A percentile compares a stretch with the other conserved stretches of the same genome.
phyloP scores from a whole-genome alignment of 1,284 basidiomycete genomes.

The Puccinia novopanici region DNA sequence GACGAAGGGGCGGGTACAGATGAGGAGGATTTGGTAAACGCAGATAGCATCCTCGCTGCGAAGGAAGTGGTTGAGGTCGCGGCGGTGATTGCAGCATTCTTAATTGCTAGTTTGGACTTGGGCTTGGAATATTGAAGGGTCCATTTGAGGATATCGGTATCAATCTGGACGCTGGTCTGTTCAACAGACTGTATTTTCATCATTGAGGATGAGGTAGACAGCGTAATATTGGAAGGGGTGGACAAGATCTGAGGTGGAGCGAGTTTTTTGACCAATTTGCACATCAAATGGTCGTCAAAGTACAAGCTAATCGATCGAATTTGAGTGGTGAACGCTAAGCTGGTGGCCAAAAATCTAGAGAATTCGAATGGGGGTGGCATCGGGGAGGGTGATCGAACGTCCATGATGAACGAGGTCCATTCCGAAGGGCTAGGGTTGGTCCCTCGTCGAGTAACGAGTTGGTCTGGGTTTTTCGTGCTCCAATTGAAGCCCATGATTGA shows the following conservation, averaged over 20 bases:
- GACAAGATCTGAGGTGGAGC: conserved; percentile 66
- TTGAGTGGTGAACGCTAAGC: conserved; percentile 88
- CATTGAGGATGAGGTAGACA: conserved; percentile 62
- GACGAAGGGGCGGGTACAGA: conserved; percentile 55
- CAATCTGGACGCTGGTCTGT: conserved; percentile 56
- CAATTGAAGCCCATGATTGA: conserved; percentile 84
- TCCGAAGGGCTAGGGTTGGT: conserved; percentile 49
- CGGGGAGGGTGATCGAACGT: conserved; percentile 76
- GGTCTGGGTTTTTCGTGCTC: conserved; percentile 71
- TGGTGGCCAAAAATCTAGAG: conserved; percentile 84
- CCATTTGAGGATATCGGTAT: conserved; percentile 58
- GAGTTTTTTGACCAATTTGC: conserved; percentile 71
- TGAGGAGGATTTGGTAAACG: conserved; percentile 59
- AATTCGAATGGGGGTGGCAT: conserved; percentile 83
- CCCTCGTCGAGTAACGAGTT: conserved; percentile 64
- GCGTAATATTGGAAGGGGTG: conserved; percentile 65
- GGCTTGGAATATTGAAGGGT: conserved; percentile 57
- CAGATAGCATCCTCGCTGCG: conserved; percentile 71
- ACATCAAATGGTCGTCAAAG: conserved; percentile 76
- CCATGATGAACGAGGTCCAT: conserved; percentile 93
- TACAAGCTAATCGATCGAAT: conserved; percentile 75
- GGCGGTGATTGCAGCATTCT: conserved; percentile 57
- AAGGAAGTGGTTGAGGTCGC: conserved; percentile 67
- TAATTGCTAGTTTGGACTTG: conserved; percentile 53
- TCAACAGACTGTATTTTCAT: conserved; percentile 73